A percentile compares a stretch with the other conserved stretches of the same genome.
phyloP scores from a whole-genome alignment of 306 rosid species.

The Corylus americana region DNA sequence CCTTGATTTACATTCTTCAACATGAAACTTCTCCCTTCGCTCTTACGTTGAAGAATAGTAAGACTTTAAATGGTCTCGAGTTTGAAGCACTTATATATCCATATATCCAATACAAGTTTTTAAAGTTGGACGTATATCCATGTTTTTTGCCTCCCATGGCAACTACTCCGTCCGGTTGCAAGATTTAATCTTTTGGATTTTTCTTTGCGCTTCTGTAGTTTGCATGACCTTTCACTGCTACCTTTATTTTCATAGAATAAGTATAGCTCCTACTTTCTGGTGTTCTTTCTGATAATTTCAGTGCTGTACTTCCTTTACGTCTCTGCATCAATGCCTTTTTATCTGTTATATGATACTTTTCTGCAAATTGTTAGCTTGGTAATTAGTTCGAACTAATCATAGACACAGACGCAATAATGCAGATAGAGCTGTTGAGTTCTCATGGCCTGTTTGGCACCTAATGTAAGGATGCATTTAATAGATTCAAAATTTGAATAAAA shows the following conservation, averaged over 20 bases:
- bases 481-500: not conserved
- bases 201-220: not conserved
- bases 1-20: not conserved
- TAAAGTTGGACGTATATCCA: not conserved
- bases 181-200: not conserved
- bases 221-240: not conserved
- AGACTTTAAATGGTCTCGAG: not conserved
- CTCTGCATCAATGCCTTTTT: not conserved
- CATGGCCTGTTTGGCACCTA: not conserved
- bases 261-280: not conserved
- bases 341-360: not conserved
- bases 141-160: not conserved
- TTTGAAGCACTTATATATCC: not conserved
- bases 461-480: not conserved
- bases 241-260: not conserved
- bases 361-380: not conserved
- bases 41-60: not conserved
- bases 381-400: not conserved
- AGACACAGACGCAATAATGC: not conserved
- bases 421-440: not conserved
- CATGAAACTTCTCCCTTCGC: not conserved
- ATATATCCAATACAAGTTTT: not conserved
- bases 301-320: not conserved
- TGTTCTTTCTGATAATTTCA: not conserved
- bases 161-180: not conserved